Conservation (phyloP, 1,284 basidiomycete species). For the Xerocomus alliaceus region DNA sequence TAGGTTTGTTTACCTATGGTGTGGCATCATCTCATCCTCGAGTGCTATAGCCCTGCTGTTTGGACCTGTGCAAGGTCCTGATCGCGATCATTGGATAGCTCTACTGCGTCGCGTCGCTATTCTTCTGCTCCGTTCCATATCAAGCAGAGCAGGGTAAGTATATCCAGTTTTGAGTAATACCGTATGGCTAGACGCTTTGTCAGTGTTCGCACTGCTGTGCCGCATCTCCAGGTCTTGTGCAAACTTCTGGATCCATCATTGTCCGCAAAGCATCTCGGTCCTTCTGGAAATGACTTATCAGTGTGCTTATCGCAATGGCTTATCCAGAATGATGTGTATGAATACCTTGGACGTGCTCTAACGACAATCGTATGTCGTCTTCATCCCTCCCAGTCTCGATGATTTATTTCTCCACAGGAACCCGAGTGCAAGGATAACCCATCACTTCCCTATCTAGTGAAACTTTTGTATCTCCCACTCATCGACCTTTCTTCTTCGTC, state of each 20-base stretch:
- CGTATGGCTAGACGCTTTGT: slow-evolving; percentile 27
- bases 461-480: slow-evolving; percentile 38
- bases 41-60: slow-evolving; percentile 49
- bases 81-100: slow-evolving; percentile 59
- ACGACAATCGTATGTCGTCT: slow-evolving; percentile 33
- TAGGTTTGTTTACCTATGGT: slow-evolving; percentile 34
- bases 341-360: slow-evolving; percentile 24
- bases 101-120: slow-evolving; percentile 58
- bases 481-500: slow-evolving; percentile 38
- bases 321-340: slow-evolving; percentile 25
- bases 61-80: slow-evolving; percentile 44
- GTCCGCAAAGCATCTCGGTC: slow-evolving; percentile 9
- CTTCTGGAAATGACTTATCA: slow-evolving; percentile 19
- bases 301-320: slow-evolving; percentile 25
- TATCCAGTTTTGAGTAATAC: neutral
- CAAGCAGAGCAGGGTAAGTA: slow-evolving; percentile 55
- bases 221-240: slow-evolving; percentile 37
- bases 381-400: neutral
- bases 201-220: slow-evolving; percentile 29
- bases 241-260: slow-evolving; percentile 32
- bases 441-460: slow-evolving; percentile 41
- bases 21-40: slow-evolving; percentile 10
- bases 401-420: slow-evolving; percentile 22
- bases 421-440: slow-evolving; percentile 37
- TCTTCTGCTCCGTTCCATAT: slow-evolving; percentile 58